Base-by-base conservation (phyloP, 2,329 filamentous ascomycete genomes). In the Fusarium tupiense region DNA sequence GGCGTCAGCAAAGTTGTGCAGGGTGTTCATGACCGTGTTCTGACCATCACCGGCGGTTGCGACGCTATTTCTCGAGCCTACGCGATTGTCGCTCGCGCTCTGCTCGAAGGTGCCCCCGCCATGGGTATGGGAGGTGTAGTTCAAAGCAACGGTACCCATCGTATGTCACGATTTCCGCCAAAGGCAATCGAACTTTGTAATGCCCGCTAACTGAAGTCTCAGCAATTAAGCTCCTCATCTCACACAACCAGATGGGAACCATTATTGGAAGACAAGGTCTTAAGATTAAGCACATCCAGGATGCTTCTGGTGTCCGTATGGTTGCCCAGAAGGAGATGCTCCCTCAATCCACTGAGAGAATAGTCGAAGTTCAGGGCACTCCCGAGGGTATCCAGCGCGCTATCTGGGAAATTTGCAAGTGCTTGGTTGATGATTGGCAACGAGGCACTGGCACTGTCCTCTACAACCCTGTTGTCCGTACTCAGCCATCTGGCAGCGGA, bases 261-360 rank as follows among this genome's bases (percentile, higher is more conserved):
- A 98, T 99, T 86, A 99, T 99, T 81, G 96, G 96, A 79, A 92
- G 95, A 76, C 94, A 97, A 83, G 96, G 96, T 68, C 89, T 98
- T 77, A 99, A 98, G 88, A 99, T 99, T 88, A 99, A 99, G 89
- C 94, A 98, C 83, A 99, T 99, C 77, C 96, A 99, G 83, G 96
- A 99, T 83, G 92, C 91, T 37, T 98, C 96, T 10, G 95, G 95
- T 75, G 96, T 98, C 67, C 95, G 96, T 81, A 99, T 99, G 96
- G 95, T 99, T 56, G 96, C 96, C 46, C 96, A 99, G 85, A 99
- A 99, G 86, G 96, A 99, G 81, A 99, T 99, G 96, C 91, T 99
- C 13, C 96, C 96, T 41, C 96, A 99, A 84, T 99, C 96, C 11
- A 99, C 96, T 40, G 96, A 99, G 87, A 93, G 96, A 75, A 95